Conservation (phyloP, 2,329 filamentous ascomycete species). For the Cladosporium sp. region DNA sequence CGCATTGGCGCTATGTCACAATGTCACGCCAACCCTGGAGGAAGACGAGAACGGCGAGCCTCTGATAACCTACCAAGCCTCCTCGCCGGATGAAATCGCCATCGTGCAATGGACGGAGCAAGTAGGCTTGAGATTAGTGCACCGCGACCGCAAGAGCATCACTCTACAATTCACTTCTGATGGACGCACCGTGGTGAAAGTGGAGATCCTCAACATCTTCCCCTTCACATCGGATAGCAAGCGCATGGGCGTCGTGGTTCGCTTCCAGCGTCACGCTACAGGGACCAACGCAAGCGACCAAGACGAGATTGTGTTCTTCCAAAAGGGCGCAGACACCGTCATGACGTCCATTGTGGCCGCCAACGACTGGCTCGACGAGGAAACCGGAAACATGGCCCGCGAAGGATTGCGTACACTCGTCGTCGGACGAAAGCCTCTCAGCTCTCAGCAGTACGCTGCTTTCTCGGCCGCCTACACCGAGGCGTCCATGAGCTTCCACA, state of each 20-base stretch:
- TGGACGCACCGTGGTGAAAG: conserved; percentile 71
- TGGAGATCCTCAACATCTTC: conserved; percentile 88
- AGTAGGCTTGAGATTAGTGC: conserved; percentile 77
- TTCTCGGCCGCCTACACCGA: conserved; percentile 73
- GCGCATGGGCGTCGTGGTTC: conserved; percentile 94
- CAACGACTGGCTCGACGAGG: conserved; percentile 98
- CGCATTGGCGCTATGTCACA: conserved; percentile 90
- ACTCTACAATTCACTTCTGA: conserved; percentile 72
- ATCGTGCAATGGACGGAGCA: conserved; percentile 95
- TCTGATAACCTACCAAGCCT: conserved; percentile 88
- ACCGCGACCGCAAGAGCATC: conserved; percentile 85
- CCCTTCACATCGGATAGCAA: conserved; percentile 98
- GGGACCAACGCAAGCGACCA: conserved; percentile 48
- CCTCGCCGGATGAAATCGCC: conserved; percentile 95
- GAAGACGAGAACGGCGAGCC: conserved; percentile 63
- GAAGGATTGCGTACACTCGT: conserved; percentile 93
- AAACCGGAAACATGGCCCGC: conserved; percentile 98
- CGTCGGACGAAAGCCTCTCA: conserved; percentile 85
- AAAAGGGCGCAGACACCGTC: conserved; percentile 97
- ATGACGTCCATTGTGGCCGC: conserved; percentile 94
- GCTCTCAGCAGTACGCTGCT: conserved; percentile 70
- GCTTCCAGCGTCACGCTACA: conserved; percentile 59
- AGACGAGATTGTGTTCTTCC: conserved; percentile 95
- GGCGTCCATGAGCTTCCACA: conserved; percentile 74
- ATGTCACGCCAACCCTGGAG: conserved; percentile 88